Percentiles rank a stretch among this genome's conserved stretches.
phyloP scores from a whole-genome alignment of 2,329 filamentous ascomycete species.

The Colletotrichum endophyticum region DNA sequence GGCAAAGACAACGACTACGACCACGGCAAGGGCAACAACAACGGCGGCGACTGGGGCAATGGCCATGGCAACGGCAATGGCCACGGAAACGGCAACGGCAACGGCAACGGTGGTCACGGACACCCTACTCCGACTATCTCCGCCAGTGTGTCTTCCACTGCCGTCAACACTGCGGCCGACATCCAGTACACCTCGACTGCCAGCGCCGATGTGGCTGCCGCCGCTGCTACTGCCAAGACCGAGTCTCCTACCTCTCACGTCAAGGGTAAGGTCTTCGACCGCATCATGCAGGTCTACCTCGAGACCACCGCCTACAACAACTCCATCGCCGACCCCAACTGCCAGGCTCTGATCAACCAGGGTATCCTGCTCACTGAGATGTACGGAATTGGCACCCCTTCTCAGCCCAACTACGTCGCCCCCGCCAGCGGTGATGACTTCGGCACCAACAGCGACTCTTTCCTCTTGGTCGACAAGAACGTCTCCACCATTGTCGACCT shows the following conservation, averaged over 20 bases:
- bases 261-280: conserved; percentile 74
- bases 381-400: conserved; percentile 65
- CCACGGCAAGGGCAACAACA: neutral
- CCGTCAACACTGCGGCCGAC: neutral
- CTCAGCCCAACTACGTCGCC: conserved; percentile 71
- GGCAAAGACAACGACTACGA: neutral
- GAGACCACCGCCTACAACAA: conserved; percentile 77
- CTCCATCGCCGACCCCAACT: conserved; percentile 60
- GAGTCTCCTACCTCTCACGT: conserved; percentile 66
- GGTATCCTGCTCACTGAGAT: conserved; percentile 36
- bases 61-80: neutral
- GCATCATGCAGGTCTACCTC: conserved; percentile 77
- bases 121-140: neutral
- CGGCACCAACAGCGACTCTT: conserved; percentile 65
- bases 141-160: neutral
- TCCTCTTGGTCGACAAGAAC: conserved; percentile 62
- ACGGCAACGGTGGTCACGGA: neutral
- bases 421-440: conserved; percentile 67
- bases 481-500: conserved; percentile 45
- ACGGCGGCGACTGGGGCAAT: neutral
- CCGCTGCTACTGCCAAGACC: conserved; percentile 65
- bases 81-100: neutral
- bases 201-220: conserved; percentile 54
- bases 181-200: conserved; percentile 54
- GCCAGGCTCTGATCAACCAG: conserved; percentile 30